Evolutionary conservation across 306 rosid species (phyloP), one percentile per base, ranked within the genome.

Genomic region (Quercus suber): DNA sequence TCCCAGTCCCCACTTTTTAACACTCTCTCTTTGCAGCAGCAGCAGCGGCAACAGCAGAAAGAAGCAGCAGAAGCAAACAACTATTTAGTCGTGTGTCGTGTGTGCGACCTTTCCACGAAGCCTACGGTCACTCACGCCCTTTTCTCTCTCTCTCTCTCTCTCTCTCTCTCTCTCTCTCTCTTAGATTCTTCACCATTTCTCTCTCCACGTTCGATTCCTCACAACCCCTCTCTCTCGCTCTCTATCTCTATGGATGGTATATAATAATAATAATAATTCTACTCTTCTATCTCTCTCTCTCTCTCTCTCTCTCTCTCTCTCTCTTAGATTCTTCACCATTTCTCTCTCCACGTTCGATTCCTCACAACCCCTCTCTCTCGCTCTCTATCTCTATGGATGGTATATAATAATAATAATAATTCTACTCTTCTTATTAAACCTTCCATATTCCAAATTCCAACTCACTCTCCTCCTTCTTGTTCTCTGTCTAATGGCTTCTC

Each of bases 401-500:
- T 55, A 20, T n/a, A 73, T 84, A 71, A 17, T 81, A 33, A 45
- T 49, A 49, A 10, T 49, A 49, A 10, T 11, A 10, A 10, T 45
- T 45, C 15, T 10, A 49, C 53, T 10, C 15, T 69, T 69, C 52
- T 37, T 37, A 7, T 37, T 52, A 80, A 59, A 58, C 78, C 53
- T 30, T 49, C 61, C 70, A 33, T 73, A 72, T 67, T 74, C 55
- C 73, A 57, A 31, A 67, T 51, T n/a, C 65, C 12, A 69, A 57
- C 55, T 65, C 60, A n/a, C 23, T 41, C 21, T 31, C 74, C 77
- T 35, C 69, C 21, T 35, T 9, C 45, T 76, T 18, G 75, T 61
- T 78, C 21, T 41, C 77, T 84, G 23, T 23, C 67, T 90, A 82
- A 96, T 96, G 99, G 97, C 89, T 74, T 78, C 94, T 23, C 90